A percentile compares a stretch with the other conserved stretches of the same genome.
These are phyloP conservation scores for Hydnum rufescens DNA, from an alignment of 768 basidiomycete genomes.

Conservation along the genomic window DNA sequence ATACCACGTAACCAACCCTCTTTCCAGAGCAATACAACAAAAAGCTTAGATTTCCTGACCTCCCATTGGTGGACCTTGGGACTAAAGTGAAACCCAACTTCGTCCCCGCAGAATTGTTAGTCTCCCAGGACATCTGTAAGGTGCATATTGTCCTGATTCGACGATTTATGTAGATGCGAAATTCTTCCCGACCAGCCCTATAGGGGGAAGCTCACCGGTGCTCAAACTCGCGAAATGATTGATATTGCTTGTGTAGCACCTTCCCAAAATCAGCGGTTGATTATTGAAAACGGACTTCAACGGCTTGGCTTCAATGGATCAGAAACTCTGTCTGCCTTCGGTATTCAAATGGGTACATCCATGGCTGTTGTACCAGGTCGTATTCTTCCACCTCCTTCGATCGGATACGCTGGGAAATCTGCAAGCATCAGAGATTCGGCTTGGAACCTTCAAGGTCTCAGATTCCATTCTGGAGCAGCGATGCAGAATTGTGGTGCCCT, in stretches of 20 bases:
- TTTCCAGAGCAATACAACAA: constrained; percentile 25
- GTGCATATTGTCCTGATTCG: neutral
- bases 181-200: constrained; percentile 28
- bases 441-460: constrained; percentile 57
- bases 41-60: constrained; percentile 24
- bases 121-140: neutral
- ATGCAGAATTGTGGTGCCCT: constrained; percentile 50
- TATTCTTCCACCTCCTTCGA: constrained; percentile 35
- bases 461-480: constrained; percentile 36
- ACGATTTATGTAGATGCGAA: neutral
- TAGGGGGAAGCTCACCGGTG: constrained; percentile 38
- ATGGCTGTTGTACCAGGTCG: constrained; percentile 50
- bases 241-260: constrained; percentile 45
- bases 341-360: constrained; percentile 30
- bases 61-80: neutral
- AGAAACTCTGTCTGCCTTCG: constrained; percentile 32
- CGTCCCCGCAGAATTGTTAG: neutral
- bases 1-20: neutral
- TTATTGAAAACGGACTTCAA: constrained; percentile 37
- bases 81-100: neutral
- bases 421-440: constrained; percentile 32
- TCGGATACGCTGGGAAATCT: constrained; percentile 30
- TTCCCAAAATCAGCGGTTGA: constrained; percentile 33
- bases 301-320: constrained; percentile 26
- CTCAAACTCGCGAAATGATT: constrained; percentile 53